These are phyloP conservation scores for Rhizopogon vulgaris DNA, from an alignment of 768 basidiomycete species.

Conservation along the genomic window DNA sequence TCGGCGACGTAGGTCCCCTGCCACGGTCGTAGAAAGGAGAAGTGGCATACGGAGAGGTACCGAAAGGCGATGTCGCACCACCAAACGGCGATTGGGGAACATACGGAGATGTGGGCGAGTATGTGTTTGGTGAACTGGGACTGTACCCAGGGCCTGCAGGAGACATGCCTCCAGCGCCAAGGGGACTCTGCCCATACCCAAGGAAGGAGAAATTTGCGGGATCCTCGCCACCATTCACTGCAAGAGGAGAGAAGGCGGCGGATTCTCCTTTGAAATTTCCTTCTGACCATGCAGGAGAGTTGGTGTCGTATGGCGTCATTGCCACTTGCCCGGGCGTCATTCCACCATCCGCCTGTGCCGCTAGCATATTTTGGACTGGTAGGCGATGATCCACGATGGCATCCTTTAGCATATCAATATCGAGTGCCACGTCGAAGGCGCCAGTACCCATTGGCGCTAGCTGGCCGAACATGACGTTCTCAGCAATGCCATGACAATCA, in stretches of 20 bases:
- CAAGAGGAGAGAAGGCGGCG: conserved; percentile 93
- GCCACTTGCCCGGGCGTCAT: conserved; percentile 90
- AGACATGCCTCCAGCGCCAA: conserved; percentile 82
- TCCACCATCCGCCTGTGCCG: conserved; percentile 74
- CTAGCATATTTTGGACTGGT: conserved; percentile 76
- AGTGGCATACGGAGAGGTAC: conserved; percentile 73
- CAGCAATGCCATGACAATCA: conserved; percentile 97
- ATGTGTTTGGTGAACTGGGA: conserved; percentile 85
- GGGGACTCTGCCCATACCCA: conserved; percentile 83
- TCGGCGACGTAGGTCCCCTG: conserved; percentile 68
- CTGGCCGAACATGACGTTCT: conserved; percentile 98
- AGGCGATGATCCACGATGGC: conserved; percentile 95
- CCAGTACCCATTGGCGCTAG: conserved; percentile 99
- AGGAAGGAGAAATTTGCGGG: conserved; percentile 66
- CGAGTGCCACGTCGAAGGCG: conserved; percentile 90
- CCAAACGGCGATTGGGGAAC: conserved; percentile 79
- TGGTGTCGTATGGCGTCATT: conserved; percentile 95
- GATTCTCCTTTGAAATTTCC: conserved; percentile 74
- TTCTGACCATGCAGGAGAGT: conserved; percentile 81
- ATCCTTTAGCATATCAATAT: conserved; percentile 98
- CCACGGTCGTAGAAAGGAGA: conserved; percentile 77
- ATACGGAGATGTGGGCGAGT: conserved; percentile 87
- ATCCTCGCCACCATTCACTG: conserved; percentile 81
- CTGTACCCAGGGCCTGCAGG: conserved; percentile 85
- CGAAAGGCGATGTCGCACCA: conserved; percentile 79